These are phyloP conservation scores for Cytospora paraplurivora DNA, from an alignment of 2,329 filamentous ascomycete species.

Conservation along the genomic window DNA sequence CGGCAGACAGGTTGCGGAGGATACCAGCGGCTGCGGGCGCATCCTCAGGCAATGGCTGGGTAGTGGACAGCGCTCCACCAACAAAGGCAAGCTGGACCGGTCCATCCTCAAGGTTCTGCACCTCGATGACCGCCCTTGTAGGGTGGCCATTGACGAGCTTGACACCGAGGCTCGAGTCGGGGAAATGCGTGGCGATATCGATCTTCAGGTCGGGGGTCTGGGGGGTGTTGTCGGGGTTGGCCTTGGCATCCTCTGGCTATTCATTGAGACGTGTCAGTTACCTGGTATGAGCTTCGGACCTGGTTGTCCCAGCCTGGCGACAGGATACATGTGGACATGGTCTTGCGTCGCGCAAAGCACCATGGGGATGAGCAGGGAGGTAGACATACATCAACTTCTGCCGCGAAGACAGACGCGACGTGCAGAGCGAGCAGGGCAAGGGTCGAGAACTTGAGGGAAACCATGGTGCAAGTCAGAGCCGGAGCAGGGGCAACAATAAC, in stretches of 20 bases:
- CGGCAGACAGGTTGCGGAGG: slow-evolving; percentile 81
- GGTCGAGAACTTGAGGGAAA: slow-evolving; percentile 70
- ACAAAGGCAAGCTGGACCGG: slow-evolving; percentile 77
- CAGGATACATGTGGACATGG: not conserved
- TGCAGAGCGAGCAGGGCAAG: slow-evolving; percentile 72
- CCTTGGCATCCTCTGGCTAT: slow-evolving; percentile 32
- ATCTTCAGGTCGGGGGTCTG: slow-evolving; percentile 58
- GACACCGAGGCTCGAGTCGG: slow-evolving; percentile 80
- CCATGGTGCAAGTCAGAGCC: slow-evolving; percentile 56
- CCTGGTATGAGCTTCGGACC: slow-evolving; percentile 13
- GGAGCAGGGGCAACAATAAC: slow-evolving; percentile 14
- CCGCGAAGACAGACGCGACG: slow-evolving; percentile 64
- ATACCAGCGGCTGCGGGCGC: slow-evolving; percentile 55
- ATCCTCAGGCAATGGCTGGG: slow-evolving; percentile 53
- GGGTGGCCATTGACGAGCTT: slow-evolving; percentile 93
- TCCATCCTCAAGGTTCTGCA: slow-evolving; percentile 80
- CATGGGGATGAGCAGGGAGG: not conserved
- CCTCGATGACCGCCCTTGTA: slow-evolving; percentile 78
- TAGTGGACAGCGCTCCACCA: slow-evolving; percentile 70
- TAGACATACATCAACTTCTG: slow-evolving; percentile 58
- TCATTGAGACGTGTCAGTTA: slow-evolving; percentile 15
- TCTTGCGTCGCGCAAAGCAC: slow-evolving; percentile 1
- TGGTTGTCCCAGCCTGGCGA: slow-evolving; percentile 26
- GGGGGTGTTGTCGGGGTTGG: slow-evolving; percentile 31
- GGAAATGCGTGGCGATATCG: slow-evolving; percentile 64